Conservation (phyloP, 73 alveolate species). For the Stentor coeruleus region DNA sequence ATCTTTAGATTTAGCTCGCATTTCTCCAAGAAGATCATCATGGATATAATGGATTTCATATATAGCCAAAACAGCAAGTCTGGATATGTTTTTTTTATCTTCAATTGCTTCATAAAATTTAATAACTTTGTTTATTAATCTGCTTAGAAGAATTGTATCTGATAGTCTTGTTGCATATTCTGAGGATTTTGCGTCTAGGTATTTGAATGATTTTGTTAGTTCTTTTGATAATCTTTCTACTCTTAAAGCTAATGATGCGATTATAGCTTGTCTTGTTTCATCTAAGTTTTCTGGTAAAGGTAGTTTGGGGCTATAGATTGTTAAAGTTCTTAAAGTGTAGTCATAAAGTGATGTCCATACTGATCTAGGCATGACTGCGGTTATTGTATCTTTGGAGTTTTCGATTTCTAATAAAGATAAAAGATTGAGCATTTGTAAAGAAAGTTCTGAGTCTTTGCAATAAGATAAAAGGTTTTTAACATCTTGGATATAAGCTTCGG, state of each 20-base stretch:
- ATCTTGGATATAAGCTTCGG: neutral
- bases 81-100: neutral
- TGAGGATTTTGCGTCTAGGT: neutral
- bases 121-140: neutral
- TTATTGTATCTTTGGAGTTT: neutral
- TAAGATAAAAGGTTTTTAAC: neutral
- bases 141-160: neutral
- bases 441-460: slow-evolving; percentile 7
- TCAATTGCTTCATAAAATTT: neutral
- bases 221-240: neutral
- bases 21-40: neutral
- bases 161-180: neutral
- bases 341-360: neutral
- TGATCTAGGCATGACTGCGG: slow-evolving; percentile 7
- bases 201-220: neutral
- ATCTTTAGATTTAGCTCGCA: neutral
- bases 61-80: neutral
- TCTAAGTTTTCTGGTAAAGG: neutral
- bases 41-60: slow-evolving; percentile 5
- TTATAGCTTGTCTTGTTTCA: neutral
- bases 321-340: neutral
- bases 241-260: neutral
- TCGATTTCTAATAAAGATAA: neutral
- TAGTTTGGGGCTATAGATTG: neutral
- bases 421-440: neutral